Evolutionary conservation across 306 rosid species (phyloP).

Genomic region (Sesbania bispinosa): DNA sequence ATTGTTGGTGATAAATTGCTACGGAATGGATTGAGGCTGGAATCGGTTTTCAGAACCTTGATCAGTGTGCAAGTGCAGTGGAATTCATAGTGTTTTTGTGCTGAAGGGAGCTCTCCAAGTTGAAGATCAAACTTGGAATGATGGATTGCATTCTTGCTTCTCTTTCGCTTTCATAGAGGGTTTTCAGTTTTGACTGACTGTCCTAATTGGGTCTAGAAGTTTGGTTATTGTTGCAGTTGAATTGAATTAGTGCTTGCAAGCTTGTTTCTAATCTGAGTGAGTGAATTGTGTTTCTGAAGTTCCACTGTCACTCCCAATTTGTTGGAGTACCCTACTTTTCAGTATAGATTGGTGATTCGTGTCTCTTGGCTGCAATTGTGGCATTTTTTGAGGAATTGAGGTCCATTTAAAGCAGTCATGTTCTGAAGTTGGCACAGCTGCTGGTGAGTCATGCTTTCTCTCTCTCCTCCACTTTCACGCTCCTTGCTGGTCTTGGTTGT

Average conservation of each 20-base stretch:
- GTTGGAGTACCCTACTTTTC: slow-evolving; percentile 30
- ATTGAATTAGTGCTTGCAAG: slow-evolving; percentile 27
- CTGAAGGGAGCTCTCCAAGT: background rate
- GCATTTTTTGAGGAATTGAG: background rate
- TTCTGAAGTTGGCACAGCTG: slow-evolving; percentile 13
- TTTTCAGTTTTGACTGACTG: slow-evolving; percentile 25
- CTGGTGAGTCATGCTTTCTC: slow-evolving; percentile 35
- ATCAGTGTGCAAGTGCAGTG: too few species aligned
- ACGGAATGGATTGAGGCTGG: slow-evolving; percentile 41
- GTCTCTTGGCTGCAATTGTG: background rate
- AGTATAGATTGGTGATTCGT: slow-evolving; percentile 11
- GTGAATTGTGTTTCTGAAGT: slow-evolving; percentile 18
- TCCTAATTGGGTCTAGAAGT: slow-evolving; percentile 16
- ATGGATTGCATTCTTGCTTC: slow-evolving; percentile 34
- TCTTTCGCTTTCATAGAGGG: slow-evolving; percentile 21
- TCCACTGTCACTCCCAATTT: slow-evolving; percentile 32
- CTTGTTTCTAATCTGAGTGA: slow-evolving; percentile 15
- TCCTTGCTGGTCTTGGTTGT: slow-evolving; percentile 33
- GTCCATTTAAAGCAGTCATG: slow-evolving; percentile 9
- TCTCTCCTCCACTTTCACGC: slow-evolving; percentile 36
- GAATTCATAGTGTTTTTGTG: slow-evolving; percentile 15
- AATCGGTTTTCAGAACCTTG: slow-evolving; percentile 42
- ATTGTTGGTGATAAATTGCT: slow-evolving; percentile 25
- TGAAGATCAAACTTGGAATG: slow-evolving; percentile 28
- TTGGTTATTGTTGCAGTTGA: slow-evolving; percentile 29